Evolutionary conservation across 345 rosid species (phyloP), one percentile per base, ranked within the genome.

Genomic region (Eucalyptus sideroxylon): DNA sequence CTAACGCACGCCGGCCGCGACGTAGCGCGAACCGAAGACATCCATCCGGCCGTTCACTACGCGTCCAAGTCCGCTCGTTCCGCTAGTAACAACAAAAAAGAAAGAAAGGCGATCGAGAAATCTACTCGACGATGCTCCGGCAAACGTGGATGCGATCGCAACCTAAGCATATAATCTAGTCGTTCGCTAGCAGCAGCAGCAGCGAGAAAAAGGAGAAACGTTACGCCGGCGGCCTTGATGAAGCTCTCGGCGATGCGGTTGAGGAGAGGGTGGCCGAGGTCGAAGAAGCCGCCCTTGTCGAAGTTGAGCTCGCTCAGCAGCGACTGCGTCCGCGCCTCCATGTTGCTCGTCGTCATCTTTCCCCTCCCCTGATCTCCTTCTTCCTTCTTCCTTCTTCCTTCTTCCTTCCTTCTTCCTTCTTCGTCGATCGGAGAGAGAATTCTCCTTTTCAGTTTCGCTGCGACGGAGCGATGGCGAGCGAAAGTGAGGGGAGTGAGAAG

Each of bases 251-350:
- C 96, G 88, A 98, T 89, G 88, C 98, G 96, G 92, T 98, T 97
- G 67, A 97, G 99, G 88, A 98, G 98, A 92, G 98, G 99, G 90
- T 97, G 99, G 50, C 99, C 99, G 47, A 98, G 93, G 92, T 97
- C 99, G 89, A 98, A 93, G 51, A 87, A 82, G 55, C 95, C 88
- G 60, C 94, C 94, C 88, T 96, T 96, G 60, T 96, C 95, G 85
- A 96, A 96, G 77, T 91, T 93, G 53, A 95, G 86, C 59, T 96
- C 98, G 50, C 94, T 94, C 47, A 95, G 87, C 86, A 95, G 91
- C 6, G 94, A 89, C 37, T 94, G 91, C 11, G 90, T 87, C 87
- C 94, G 95, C 90, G 45, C 87, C 87, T 90, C 89, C 83, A 93
- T 91, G 67, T 90, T 89, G 89, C 85, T 67, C 92, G 90, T 91